Base-by-base conservation (phyloP, 2,329 filamentous ascomycete genomes). In the Colletotrichum sp. region DNA sequence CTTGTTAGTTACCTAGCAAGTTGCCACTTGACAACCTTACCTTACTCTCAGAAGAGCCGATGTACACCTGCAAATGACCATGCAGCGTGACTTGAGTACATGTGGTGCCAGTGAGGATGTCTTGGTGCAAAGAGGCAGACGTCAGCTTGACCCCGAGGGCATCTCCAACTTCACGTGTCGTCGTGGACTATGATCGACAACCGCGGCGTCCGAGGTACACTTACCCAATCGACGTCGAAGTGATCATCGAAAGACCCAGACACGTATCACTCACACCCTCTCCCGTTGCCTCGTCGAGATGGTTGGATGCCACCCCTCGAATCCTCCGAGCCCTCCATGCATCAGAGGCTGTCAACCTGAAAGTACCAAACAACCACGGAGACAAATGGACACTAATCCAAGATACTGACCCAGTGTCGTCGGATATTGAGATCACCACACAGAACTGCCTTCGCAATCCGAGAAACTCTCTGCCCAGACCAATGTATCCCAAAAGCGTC, bases 391-490 rank as follows among this genome's bases (percentile, higher is more conserved):
- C 38, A 48, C 38, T 48, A 0, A 2, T n/a, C 38, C 38, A 43
- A n/a, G 38, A 43, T 2, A 43, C 0, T 43, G 1, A 12, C 4
- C 38, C 0, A 43, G 9, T 3, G 4, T n/a, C 38, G 1, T 43
- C 18, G 0, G 38, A 48, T 48, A 48, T 48, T 48, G 38, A 48
- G 38, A 48, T 48, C 38, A 48, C 38, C 38, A 0, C 18, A 48
- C 38, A n/a, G 0, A 0, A 0, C 0, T n/a, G 5, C 38, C 38
- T 0, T 43, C 38, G 38, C 18, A 48, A 48, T 48, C 38, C 38
- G 38, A 48, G 38, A 48, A 48, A 48, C 38, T 48, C 12, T 48
- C 38, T 48, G 38, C 38, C 18, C 38, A 48, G 38, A 48, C 38
- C 38, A 48, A 48, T 48, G 38, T 48, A n/a, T 48, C 38, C 16